A percentile compares a stretch with the other conserved stretches of the same genome.
Evolutionary conservation across 257 asterid genomes (phyloP).

Genomic region (Solanum pinnatisectum): DNA sequence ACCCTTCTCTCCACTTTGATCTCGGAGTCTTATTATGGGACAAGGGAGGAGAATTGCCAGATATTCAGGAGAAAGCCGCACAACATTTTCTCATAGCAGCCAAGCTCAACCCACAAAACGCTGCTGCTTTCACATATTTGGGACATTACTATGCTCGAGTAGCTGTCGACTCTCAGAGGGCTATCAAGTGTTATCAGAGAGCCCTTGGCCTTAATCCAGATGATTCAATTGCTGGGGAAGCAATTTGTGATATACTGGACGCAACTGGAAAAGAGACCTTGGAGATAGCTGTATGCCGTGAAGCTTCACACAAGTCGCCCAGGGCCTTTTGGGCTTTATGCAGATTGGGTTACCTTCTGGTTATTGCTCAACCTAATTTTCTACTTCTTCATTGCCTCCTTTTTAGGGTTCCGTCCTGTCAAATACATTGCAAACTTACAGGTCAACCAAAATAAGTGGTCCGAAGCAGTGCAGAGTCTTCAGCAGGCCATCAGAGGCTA

Average conservation of each 20-base stretch:
- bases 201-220: constrained; percentile 81
- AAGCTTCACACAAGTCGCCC: constrained; percentile 77
- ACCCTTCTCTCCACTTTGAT: constrained; percentile 50
- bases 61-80: constrained; percentile 31
- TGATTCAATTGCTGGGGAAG: constrained; percentile 81
- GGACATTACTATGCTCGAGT: constrained; percentile 64
- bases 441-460: constrained; percentile 80
- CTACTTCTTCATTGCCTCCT: neutral
- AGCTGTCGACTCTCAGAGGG: constrained; percentile 65
- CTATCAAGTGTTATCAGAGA: constrained; percentile 88
- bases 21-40: constrained; percentile 81
- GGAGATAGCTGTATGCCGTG: constrained; percentile 68
- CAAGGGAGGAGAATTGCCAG: constrained; percentile 28
- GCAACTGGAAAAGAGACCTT: constrained; percentile 65
- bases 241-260: constrained; percentile 72
- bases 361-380: constrained; percentile 4
- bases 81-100: constrained; percentile 73
- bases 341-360: constrained; percentile 87
- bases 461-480: constrained; percentile 87
- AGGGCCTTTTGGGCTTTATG: constrained; percentile 97
- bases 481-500: constrained; percentile 94
- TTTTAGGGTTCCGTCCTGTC: neutral
- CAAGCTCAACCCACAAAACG: constrained; percentile 72
- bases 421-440: constrained; percentile 12
- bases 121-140: constrained; percentile 66